These are phyloP conservation scores for Pestalotiopsis sp. DNA, from an alignment of 2,329 filamentous ascomycete species.

Conservation along the genomic window DNA sequence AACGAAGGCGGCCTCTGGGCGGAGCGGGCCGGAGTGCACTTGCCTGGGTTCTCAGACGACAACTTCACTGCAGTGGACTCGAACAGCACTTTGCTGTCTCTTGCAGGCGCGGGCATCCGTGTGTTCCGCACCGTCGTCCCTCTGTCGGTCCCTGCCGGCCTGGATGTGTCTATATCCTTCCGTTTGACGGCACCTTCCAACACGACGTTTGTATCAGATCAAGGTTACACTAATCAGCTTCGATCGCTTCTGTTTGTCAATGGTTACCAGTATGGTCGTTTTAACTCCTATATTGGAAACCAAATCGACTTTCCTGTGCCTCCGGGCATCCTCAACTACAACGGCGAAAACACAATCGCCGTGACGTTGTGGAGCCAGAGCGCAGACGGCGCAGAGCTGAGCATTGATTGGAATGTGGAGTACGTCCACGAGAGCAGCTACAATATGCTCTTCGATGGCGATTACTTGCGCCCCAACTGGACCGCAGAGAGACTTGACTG, in stretches of 20 bases:
- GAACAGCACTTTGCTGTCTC: slow-evolving; percentile 38
- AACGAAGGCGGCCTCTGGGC: slow-evolving; percentile 62
- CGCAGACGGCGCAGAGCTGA: slow-evolving; percentile 50
- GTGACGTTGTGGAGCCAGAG: slow-evolving; percentile 63
- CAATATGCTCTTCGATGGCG: slow-evolving; percentile 49
- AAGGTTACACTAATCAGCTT: slow-evolving; percentile 37
- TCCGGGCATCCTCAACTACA: slow-evolving; percentile 59
- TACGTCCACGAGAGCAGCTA: slow-evolving; percentile 57
- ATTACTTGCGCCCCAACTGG: slow-evolving; percentile 56
- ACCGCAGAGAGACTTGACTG: slow-evolving; percentile 38
- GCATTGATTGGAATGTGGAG: slow-evolving; percentile 53
- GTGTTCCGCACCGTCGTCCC: slow-evolving; percentile 58
- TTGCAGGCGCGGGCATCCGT: slow-evolving; percentile 52
- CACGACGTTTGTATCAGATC: slow-evolving; percentile 36
- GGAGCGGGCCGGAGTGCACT: slow-evolving; percentile 61
- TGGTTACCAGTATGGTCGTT: slow-evolving; percentile 65
- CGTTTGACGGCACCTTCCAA: slow-evolving; percentile 47
- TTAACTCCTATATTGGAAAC: slow-evolving; percentile 62
- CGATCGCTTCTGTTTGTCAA: slow-evolving; percentile 65
- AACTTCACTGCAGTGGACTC: slow-evolving; percentile 39
- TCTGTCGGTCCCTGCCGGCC: slow-evolving; percentile 50
- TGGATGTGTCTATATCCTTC: slow-evolving; percentile 61
- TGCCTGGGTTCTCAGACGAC: slow-evolving; percentile 56
- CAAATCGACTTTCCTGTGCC: slow-evolving; percentile 64
- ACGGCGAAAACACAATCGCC: slow-evolving; percentile 59